Evolutionary conservation across 108 stramenopile genomes (phyloP).

Genomic region (Skeletonema menzelii): DNA sequence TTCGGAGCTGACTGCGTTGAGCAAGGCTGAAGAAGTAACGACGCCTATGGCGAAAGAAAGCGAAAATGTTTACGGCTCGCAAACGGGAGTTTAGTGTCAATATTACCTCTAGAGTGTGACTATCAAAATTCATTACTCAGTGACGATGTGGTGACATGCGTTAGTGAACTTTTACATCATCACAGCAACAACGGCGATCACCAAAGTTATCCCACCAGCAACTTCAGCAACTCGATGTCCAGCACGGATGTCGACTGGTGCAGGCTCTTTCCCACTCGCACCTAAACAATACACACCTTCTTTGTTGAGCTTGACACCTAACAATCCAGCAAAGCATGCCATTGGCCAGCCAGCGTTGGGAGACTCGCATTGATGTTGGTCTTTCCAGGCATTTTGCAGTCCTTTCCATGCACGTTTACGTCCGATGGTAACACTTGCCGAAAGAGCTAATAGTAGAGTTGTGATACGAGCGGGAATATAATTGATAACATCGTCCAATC

Average conservation of each 20-base stretch:
- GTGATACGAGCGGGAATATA: constrained; percentile 48
- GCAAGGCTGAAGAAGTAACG: too few species aligned
- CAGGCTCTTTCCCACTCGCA: constrained; percentile 7
- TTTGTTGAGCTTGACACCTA: constrained; percentile 45
- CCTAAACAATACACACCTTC: constrained; percentile 39
- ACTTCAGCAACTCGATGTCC: constrained; percentile 42
- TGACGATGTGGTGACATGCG: too few species aligned
- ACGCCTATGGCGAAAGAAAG: too few species aligned
- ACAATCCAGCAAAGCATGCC: constrained; percentile 48
- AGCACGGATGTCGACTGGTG: constrained; percentile 32
- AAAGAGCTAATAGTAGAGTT: constrained; percentile 20
- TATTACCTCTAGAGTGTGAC: too few species aligned
- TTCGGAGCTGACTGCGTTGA: too few species aligned
- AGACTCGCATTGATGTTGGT: constrained; percentile 38
- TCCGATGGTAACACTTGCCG: constrained; percentile 12
- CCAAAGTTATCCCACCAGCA: constrained; percentile 42
- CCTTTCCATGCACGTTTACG: constrained; percentile 10
- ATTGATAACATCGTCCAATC: constrained; percentile 55
- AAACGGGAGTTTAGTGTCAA: too few species aligned
- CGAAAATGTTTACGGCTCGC: too few species aligned
- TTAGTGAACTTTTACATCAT: background rate
- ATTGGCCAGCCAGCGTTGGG: constrained; percentile 64
- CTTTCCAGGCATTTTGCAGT: constrained; percentile 33
- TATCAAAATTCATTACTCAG: too few species aligned
- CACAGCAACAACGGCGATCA: constrained; percentile 19